Percentiles rank a stretch among this genome's conserved stretches.
Conservation (phyloP, 1,139 yeast genomes). For the Ogataea hybrid region DNA sequence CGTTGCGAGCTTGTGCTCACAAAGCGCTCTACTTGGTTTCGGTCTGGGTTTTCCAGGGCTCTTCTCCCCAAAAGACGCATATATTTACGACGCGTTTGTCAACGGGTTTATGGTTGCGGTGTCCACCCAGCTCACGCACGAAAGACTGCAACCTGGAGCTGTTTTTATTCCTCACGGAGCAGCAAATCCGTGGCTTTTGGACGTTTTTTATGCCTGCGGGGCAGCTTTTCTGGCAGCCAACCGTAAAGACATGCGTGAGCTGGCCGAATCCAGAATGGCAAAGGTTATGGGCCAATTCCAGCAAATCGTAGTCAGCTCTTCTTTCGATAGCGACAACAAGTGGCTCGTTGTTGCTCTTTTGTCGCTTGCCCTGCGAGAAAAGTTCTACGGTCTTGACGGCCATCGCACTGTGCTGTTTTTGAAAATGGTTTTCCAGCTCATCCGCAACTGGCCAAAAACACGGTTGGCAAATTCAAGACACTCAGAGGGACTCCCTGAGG, state of each 20-base stretch:
- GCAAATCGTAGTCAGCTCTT: too few relatives aligned
- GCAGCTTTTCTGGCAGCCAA: constrained; percentile 27
- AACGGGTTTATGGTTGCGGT: constrained; percentile 39
- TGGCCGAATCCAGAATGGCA: constrained; percentile 13
- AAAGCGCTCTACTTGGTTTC: background rate
- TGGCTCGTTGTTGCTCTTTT: constrained; percentile 26
- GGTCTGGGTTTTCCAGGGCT: constrained; percentile 16
- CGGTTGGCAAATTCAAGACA: background rate
- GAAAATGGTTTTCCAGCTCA: constrained; percentile 21
- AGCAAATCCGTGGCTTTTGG: constrained; percentile 4
- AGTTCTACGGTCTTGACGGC: constrained; percentile 22
- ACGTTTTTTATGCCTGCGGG: constrained; percentile 15
- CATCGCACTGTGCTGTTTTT: constrained; percentile 20
- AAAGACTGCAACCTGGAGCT: constrained; percentile 37
- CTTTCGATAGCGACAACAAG: constrained; percentile 2
- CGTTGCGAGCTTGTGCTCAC: constrained; percentile 10
- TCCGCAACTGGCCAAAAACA: constrained; percentile 11
- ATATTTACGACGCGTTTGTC: constrained; percentile 35
- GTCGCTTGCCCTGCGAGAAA: constrained; percentile 23
- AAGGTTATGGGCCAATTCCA: background rate
- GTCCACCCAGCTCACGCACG: constrained; percentile 43
- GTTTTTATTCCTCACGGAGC: constrained; percentile 12
- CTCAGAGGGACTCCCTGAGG: background rate
- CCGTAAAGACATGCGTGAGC: constrained; percentile 14
- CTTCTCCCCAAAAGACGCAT: constrained; percentile 24